Evolutionary conservation across 2,329 filamentous ascomycete genomes (phyloP).

Genomic region (Aspergillus melleus): DNA sequence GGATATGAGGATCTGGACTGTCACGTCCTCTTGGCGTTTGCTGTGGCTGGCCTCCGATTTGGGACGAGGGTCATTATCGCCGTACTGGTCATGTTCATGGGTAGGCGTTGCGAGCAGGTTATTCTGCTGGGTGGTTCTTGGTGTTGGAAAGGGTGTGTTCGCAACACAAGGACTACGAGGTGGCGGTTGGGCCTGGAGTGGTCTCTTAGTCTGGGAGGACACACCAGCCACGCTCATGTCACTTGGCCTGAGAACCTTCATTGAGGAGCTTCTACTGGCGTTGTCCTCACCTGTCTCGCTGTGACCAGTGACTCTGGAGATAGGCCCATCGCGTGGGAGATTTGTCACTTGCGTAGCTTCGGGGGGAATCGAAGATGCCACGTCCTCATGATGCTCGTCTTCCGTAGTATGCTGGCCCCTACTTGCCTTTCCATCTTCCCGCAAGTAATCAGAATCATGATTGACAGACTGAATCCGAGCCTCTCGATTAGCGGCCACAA

Average conservation of each 20-base stretch:
- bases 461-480: slow-evolving; percentile 28
- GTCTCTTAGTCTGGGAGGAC: background rate
- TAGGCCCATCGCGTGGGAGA: background rate
- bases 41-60: slow-evolving; percentile 1
- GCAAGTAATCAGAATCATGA: slow-evolving; percentile 1
- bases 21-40: slow-evolving; percentile 42
- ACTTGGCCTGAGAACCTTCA: background rate
- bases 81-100: background rate
- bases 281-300: background rate
- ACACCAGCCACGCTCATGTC: background rate
- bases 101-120: background rate
- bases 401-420: slow-evolving; percentile 29
- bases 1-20: slow-evolving; percentile 66
- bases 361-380: background rate
- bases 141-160: background rate
- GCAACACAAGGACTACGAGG: background rate
- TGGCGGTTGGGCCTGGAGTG: background rate
- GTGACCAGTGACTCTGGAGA: background rate
- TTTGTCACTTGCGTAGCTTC: background rate
- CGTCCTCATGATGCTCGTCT: slow-evolving; percentile 1
- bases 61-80: background rate
- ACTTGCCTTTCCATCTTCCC: slow-evolving; percentile 13
- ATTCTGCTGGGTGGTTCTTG: background rate
- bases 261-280: background rate
- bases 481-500: slow-evolving; percentile 43